Evolutionary conservation across 805 yeast species (phyloP).

Genomic region (Soucietia sequanensis): DNA sequence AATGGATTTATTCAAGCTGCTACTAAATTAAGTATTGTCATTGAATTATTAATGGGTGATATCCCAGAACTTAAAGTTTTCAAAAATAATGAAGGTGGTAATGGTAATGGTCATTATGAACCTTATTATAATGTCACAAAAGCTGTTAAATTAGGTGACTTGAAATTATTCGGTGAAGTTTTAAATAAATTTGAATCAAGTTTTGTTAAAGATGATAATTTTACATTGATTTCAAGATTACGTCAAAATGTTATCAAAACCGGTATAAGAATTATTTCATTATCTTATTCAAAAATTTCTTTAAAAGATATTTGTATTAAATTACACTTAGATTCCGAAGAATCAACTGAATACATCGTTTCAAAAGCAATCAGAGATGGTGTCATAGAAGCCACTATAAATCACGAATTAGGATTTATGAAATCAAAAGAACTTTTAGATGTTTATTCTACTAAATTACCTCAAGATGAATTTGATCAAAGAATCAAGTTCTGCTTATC

Average conservation of each 20-base stretch:
- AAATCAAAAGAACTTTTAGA: conserved; percentile 85
- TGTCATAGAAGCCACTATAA: conserved; percentile 90
- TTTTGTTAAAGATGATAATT: conserved; percentile 75
- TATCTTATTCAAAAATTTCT: conserved; percentile 88
- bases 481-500: conserved; percentile 90
- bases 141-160: conserved; percentile 91
- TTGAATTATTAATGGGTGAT: conserved; percentile 94
- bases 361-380: conserved; percentile 97
- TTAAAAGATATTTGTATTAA: conserved; percentile 92
- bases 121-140: conserved; percentile 87
- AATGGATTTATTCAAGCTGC: conserved; percentile 88
- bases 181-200: conserved; percentile 58
- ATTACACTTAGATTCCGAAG: conserved; percentile 88
- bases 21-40: conserved; percentile 79
- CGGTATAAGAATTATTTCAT: conserved; percentile 89
- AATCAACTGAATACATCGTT: conserved; percentile 94
- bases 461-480: conserved; percentile 86
- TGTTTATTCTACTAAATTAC: conserved; percentile 82
- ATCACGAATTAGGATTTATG: conserved; percentile 89
- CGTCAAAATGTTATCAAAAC: conserved; percentile 98
- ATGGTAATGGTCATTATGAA: conserved; percentile 49
- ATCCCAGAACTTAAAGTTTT: conserved; percentile 87
- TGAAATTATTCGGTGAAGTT: conserved; percentile 73
- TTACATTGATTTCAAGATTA: conserved; percentile 79
- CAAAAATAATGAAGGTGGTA: conserved; percentile 55